These are phyloP conservation scores for Cladosporium sp. DNA, from an alignment of 2,329 filamentous ascomycete genomes.

Conservation along the genomic window DNA sequence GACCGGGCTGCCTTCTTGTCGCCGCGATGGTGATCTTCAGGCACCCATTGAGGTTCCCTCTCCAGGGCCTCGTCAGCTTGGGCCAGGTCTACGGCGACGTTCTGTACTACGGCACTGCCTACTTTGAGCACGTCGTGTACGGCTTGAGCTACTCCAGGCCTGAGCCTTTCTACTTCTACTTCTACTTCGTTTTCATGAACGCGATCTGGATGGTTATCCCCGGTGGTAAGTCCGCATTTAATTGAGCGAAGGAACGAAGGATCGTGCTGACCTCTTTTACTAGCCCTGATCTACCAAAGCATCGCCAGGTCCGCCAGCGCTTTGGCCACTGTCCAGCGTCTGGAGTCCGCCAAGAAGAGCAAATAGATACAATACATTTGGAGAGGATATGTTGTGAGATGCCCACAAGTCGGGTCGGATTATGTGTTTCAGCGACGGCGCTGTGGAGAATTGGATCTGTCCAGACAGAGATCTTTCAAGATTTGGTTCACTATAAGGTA, in stretches of 20 bases:
- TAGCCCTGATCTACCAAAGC: slow-evolving; percentile 34
- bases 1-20: slow-evolving; percentile 60
- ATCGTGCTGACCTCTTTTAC: slow-evolving; percentile 18
- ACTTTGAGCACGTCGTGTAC: slow-evolving; percentile 60
- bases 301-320: slow-evolving; percentile 27
- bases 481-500: neutral
- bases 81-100: slow-evolving; percentile 66
- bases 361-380: slow-evolving; percentile 7
- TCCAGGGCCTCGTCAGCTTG: slow-evolving; percentile 62
- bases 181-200: slow-evolving; percentile 67
- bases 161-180: slow-evolving; percentile 65
- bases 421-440: slow-evolving; percentile 2
- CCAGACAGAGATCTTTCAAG: neutral
- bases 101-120: slow-evolving; percentile 64
- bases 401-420: neutral
- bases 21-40: slow-evolving; percentile 56
- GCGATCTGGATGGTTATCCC: slow-evolving; percentile 67
- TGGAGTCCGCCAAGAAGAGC: slow-evolving; percentile 29
- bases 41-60: slow-evolving; percentile 58
- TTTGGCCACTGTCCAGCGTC: slow-evolving; percentile 24
- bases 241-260: neutral
- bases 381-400: neutral
- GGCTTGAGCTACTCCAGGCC: slow-evolving; percentile 59
- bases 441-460: neutral
- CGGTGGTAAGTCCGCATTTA: slow-evolving; percentile 45